Evolutionary conservation across 345 rosid genomes (phyloP).

Genomic region (Draba incana): DNA sequence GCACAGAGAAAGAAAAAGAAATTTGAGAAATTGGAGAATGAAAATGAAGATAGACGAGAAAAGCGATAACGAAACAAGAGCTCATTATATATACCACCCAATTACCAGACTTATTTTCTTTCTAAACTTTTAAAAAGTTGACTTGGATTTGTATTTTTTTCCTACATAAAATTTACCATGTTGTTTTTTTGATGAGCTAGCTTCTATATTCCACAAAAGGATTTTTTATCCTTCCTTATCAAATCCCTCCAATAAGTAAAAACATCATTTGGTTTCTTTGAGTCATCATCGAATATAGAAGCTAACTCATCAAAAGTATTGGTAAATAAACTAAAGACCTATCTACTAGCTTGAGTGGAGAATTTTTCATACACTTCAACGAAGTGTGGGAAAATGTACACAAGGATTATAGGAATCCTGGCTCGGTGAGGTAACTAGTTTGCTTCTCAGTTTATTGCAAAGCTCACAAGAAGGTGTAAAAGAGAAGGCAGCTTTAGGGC

Average conservation of each 20-base stretch:
- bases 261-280: conserved; percentile 50
- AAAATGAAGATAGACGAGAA: no score
- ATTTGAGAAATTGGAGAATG: no score
- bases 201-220: no score
- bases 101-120: no score
- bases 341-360: conserved; percentile 74
- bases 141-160: no score
- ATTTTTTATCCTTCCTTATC: conserved; percentile 34
- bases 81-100: no score
- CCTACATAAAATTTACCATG: no score
- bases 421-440: conserved; percentile 70
- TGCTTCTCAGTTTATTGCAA: conserved; percentile 77
- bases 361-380: conserved; percentile 67
- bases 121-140: no score
- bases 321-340: conserved; percentile 48
- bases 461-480: conserved; percentile 83
- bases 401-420: conserved; percentile 65
- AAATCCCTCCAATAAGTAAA: conserved; percentile 62
- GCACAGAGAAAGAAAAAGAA: no score
- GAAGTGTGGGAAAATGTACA: conserved; percentile 64
- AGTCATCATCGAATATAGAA: conserved; percentile 53
- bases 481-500: conserved; percentile 81
- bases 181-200: no score
- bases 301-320: conserved; percentile 57
- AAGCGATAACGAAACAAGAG: no score